Evolutionary conservation across 2,329 filamentous ascomycete genomes (phyloP).

Genomic region (Aspergillus sp.): DNA sequence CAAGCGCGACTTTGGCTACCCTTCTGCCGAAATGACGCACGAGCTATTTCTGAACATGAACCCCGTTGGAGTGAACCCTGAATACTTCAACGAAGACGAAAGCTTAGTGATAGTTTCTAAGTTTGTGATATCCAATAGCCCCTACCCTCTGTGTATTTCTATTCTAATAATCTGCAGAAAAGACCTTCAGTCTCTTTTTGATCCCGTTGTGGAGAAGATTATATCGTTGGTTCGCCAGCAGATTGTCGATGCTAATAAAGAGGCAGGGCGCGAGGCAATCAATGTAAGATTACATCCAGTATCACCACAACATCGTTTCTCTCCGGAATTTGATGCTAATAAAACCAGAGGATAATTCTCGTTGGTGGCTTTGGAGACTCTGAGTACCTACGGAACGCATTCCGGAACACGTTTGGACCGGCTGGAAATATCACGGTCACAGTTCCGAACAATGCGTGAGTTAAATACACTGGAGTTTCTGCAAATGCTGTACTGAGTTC

Average conservation of each 20-base stretch:
- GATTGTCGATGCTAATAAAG: not conserved
- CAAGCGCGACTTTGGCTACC: constrained; percentile 30
- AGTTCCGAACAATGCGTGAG: constrained; percentile 6
- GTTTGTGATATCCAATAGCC: not conserved
- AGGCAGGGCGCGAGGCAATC: not conserved
- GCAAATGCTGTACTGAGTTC: no score
- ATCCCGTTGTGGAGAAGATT: constrained; percentile 4
- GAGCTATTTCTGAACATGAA: constrained; percentile 20
- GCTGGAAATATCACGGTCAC: constrained; percentile 1
- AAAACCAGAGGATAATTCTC: not conserved
- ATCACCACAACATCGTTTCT: not conserved
- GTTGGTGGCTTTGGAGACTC: constrained; percentile 12
- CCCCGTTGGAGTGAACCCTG: not conserved
- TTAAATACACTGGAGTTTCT: no score
- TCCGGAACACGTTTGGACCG: not conserved
- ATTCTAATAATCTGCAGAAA: not conserved
- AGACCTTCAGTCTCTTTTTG: not conserved
- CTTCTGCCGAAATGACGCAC: constrained; percentile 8
- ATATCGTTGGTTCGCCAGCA: constrained; percentile 1
- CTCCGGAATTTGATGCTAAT: not conserved
- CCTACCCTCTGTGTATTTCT: no score
- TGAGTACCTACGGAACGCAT: constrained; percentile 2
- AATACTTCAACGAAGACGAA: constrained; percentile 9
- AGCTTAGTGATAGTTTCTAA: constrained; percentile 4
- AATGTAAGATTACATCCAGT: not conserved